phyloP scores from a whole-genome alignment of 169 alveolate genomes.

The Plasmodium sp. region DNA sequence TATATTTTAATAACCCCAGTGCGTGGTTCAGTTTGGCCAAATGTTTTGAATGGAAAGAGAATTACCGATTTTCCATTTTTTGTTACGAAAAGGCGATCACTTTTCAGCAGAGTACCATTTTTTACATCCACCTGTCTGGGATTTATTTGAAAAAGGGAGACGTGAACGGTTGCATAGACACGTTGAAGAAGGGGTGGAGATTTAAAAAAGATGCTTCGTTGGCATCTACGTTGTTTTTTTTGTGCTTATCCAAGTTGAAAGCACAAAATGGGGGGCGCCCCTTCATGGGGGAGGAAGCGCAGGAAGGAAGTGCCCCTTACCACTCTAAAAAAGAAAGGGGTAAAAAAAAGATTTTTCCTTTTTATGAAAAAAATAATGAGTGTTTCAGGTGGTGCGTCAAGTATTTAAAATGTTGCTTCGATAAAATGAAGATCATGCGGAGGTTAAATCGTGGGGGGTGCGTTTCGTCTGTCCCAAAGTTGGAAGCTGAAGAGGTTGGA shows the following conservation, averaged over 20 bases:
- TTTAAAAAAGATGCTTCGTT: conserved; percentile 4
- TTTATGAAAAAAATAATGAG: conserved; percentile 10
- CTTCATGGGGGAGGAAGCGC: not conserved
- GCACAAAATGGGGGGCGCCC: not conserved
- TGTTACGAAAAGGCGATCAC: conserved; percentile 46
- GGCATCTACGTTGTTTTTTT: not conserved
- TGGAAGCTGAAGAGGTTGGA: not conserved
- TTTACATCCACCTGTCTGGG: conserved; percentile 8
- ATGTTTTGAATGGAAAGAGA: conserved; percentile 20
- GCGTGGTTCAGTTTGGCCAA: conserved; percentile 57
- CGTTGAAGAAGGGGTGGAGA: conserved; percentile 26
- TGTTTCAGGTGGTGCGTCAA: conserved; percentile 36
- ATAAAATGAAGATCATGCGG: conserved; percentile 1
- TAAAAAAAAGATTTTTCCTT: not conserved
- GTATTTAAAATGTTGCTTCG: conserved; percentile 18
- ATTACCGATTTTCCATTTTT: conserved; percentile 36
- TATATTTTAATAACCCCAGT: conserved; percentile 55
- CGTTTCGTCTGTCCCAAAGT: not conserved
- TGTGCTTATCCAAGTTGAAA: conserved; percentile 1
- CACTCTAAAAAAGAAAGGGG: not conserved
- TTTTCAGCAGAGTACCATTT: conserved; percentile 2
- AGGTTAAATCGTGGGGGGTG: not conserved
- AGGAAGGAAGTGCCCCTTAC: not conserved
- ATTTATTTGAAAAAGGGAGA: conserved; percentile 48
- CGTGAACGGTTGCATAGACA: conserved; percentile 13